A percentile compares a stretch with the other conserved stretches of the same genome.
Evolutionary conservation across 2,329 filamentous ascomycete species (phyloP).

Genomic region (Xylariaceae sp.): DNA sequence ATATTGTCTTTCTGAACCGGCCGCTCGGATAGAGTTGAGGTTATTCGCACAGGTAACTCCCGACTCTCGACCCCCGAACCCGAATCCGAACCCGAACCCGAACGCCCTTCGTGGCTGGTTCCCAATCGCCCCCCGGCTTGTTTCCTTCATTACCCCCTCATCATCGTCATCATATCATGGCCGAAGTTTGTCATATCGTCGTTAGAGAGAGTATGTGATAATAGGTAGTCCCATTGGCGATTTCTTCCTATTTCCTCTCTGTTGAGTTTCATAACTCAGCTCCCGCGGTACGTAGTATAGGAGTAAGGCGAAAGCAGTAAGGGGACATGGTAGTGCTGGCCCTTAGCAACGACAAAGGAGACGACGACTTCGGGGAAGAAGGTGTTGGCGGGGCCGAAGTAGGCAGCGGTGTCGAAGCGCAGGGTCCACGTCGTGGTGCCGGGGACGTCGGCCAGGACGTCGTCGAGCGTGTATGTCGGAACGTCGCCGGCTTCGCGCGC

Average conservation of each 20-base stretch:
- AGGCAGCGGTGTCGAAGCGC: slow-evolving; percentile 65
- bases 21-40: too few species aligned
- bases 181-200: too few species aligned
- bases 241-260: too few species aligned
- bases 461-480: slow-evolving; percentile 52
- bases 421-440: slow-evolving; percentile 58
- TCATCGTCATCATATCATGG: too few species aligned
- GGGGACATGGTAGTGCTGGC: slow-evolving; percentile 74
- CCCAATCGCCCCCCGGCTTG: too few species aligned
- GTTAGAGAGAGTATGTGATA: neutral
- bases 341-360: slow-evolving; percentile 46
- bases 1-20: too few species aligned
- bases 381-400: slow-evolving; percentile 59
- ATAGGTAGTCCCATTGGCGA: neutral
- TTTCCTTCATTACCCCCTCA: too few species aligned
- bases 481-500: slow-evolving; percentile 48
- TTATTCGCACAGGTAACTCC: too few species aligned
- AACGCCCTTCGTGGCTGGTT: too few species aligned
- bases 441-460: slow-evolving; percentile 44
- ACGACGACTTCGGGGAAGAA: slow-evolving; percentile 58
- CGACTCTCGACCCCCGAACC: too few species aligned
- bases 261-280: slow-evolving; percentile 35
- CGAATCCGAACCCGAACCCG: too few species aligned
- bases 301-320: slow-evolving; percentile 71
- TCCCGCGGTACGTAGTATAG: slow-evolving; percentile 77